phyloP scores from a whole-genome alignment of 768 basidiomycete genomes.

The Rhodotorula paludigena region DNA sequence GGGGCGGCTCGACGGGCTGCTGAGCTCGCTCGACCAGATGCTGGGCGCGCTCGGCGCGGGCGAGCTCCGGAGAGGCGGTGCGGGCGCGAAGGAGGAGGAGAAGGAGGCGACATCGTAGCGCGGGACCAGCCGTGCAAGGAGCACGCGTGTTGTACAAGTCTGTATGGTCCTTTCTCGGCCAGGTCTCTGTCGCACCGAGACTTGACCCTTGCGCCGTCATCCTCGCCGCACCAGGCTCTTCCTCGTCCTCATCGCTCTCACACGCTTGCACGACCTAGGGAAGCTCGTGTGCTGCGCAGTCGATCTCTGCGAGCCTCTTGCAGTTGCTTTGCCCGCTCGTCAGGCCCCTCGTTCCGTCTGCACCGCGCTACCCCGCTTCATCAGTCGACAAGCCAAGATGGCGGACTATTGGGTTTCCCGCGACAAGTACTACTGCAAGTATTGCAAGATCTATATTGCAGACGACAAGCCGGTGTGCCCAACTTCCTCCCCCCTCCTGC shows the following conservation, averaged over 20 bases:
- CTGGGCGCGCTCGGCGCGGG: slow-evolving; percentile 7
- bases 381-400: slow-evolving; percentile 52
- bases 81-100: background rate
- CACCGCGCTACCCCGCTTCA: background rate
- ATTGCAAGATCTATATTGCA: slow-evolving; percentile 93
- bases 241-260: no score
- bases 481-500: background rate
- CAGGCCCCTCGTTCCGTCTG: no score
- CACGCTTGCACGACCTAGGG: no score
- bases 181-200: no score
- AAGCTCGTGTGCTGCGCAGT: no score
- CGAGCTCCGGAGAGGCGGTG: background rate
- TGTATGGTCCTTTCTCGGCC: no score
- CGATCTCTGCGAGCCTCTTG: no score
- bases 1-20: slow-evolving; percentile 19
- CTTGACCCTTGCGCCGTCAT: no score
- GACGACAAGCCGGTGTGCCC: slow-evolving; percentile 67
- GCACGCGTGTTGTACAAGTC: no score
- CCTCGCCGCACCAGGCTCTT: no score
- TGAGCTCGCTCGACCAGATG: slow-evolving; percentile 12
- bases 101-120: background rate
- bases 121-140: no score
- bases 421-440: slow-evolving; percentile 96
- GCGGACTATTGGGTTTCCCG: slow-evolving; percentile 89
- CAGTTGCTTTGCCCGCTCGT: no score